Percentiles rank a stretch among this genome's conserved stretches.
Conservation (phyloP, 2,329 filamentous ascomycete species). For the Cordyceps pruinosa region DNA sequence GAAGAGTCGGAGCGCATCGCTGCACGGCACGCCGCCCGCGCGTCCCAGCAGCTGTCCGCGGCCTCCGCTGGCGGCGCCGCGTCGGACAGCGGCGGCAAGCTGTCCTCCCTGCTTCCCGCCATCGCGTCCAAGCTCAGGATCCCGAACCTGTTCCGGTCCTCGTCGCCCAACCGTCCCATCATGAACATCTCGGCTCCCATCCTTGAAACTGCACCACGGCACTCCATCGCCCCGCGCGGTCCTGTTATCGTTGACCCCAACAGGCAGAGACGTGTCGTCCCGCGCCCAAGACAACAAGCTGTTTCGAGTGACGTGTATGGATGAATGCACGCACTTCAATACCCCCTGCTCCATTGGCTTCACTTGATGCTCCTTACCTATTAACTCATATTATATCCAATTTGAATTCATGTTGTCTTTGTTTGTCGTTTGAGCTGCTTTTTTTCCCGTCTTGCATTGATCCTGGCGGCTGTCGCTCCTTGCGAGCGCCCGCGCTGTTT, state of each 20-base stretch:
- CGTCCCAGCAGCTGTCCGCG: background rate
- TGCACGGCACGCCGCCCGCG: background rate
- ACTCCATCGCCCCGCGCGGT: background rate
- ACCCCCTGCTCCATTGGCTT: background rate
- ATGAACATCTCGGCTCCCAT: background rate
- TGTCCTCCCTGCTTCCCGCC: background rate
- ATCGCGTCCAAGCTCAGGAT: background rate
- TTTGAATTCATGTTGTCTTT: background rate
- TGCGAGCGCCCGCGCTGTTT: background rate
- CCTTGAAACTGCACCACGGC: background rate
- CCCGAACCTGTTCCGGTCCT: background rate
- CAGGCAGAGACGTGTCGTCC: background rate
- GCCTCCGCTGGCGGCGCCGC: too few relatives aligned
- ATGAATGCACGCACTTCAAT: background rate
- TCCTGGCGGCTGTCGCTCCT: background rate
- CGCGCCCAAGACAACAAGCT: background rate
- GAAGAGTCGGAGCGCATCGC: constrained; percentile 19
- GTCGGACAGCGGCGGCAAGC: background rate
- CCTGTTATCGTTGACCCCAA: background rate
- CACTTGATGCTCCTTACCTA: background rate
- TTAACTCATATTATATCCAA: background rate
- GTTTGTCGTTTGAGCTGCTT: background rate
- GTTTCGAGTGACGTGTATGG: background rate
- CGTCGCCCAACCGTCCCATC: background rate
- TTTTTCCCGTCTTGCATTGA: background rate